Conservation (phyloP, 1,284 basidiomycete genomes). For the Sporisorium reilianum region DNA sequence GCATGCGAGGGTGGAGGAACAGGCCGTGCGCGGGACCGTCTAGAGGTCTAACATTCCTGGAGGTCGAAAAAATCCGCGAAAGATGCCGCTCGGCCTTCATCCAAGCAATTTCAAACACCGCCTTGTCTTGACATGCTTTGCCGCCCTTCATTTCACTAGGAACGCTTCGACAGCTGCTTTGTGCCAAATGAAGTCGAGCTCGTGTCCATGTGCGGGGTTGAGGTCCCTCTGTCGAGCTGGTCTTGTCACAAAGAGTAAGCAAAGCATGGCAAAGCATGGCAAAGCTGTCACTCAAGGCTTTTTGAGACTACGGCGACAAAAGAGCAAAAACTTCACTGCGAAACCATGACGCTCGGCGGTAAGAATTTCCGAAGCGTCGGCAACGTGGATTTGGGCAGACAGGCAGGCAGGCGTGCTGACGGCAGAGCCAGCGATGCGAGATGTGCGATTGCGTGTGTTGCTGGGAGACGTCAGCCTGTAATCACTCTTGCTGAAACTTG, state of each 20-base stretch:
- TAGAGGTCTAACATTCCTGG: background rate
- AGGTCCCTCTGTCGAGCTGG: too few relatives aligned
- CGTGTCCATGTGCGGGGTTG: too few relatives aligned
- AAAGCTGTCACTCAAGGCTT: background rate
- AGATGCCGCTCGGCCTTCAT: background rate
- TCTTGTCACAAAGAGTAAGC: too few relatives aligned
- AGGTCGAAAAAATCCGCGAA: background rate
- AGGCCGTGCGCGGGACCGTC: background rate
- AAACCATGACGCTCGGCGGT: background rate
- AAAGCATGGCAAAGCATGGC: too few relatives aligned
- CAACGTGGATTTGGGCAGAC: constrained; percentile 1
- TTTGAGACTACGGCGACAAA: background rate
- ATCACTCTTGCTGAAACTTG: too few relatives aligned
- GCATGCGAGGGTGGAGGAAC: too few relatives aligned
- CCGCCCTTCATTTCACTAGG: background rate
- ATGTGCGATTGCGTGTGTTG: constrained; percentile 3
- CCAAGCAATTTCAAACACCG: background rate
- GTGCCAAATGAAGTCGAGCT: background rate
- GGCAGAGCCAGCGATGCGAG: background rate
- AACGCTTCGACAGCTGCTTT: background rate
- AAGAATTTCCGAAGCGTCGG: background rate
- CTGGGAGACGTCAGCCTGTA: too few relatives aligned
- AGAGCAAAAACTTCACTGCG: background rate
- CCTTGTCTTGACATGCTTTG: background rate
- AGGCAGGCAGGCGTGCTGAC: background rate